phyloP scores from a whole-genome alignment of 805 yeast species.

The Lipomyces mesembrius region DNA sequence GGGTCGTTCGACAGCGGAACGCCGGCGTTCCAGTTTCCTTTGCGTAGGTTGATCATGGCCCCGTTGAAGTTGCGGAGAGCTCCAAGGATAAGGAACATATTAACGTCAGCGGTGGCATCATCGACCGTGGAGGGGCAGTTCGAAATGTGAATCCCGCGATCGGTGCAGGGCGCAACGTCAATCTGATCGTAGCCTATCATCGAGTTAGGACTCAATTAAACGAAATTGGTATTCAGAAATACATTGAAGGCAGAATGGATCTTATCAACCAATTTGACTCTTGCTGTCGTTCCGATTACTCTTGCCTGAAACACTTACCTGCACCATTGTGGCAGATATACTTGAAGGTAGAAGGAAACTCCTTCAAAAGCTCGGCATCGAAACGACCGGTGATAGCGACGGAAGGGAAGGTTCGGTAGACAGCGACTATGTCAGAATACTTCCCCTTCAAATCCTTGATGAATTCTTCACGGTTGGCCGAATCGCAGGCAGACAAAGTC shows the following conservation, averaged over 20 bases:
- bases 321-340: constrained; percentile 70
- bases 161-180: constrained; percentile 58
- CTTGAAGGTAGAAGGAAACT: constrained; percentile 59
- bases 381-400: constrained; percentile 62
- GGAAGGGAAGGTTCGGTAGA: constrained; percentile 60
- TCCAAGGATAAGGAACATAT: constrained; percentile 63
- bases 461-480: constrained; percentile 47
- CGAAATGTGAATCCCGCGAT: constrained; percentile 62
- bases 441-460: constrained; percentile 50
- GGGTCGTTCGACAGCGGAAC: constrained; percentile 75
- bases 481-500: constrained; percentile 24
- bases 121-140: constrained; percentile 71
- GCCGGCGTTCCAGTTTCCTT: constrained; percentile 67
- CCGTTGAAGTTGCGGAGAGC: constrained; percentile 69
- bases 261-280: background rate
- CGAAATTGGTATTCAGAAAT: background rate
- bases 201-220: background rate
- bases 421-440: constrained; percentile 51
- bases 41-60: constrained; percentile 58
- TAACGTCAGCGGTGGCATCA: constrained; percentile 73
- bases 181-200: constrained; percentile 62
- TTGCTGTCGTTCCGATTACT: background rate
- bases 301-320: constrained; percentile 46
- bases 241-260: background rate
- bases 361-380: constrained; percentile 62